Evolutionary conservation across 2,329 filamentous ascomycete species (phyloP).

Genomic region (Penicillium sp.): DNA sequence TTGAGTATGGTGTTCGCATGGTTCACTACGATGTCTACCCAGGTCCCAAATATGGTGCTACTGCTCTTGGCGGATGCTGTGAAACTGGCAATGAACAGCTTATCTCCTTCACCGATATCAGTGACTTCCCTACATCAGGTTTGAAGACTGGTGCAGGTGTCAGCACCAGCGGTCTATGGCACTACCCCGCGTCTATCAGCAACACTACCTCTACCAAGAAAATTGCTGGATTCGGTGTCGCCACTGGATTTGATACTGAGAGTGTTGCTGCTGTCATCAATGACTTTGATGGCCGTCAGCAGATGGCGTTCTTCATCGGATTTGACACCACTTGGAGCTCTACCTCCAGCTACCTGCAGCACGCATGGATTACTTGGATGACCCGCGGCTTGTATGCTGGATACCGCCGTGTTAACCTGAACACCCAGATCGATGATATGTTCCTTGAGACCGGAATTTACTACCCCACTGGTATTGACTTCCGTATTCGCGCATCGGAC

Average conservation of each 20-base stretch:
- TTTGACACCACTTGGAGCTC: slow-evolving; percentile 54
- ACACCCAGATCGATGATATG: slow-evolving; percentile 63
- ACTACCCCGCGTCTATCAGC: slow-evolving; percentile 58
- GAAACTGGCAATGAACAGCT: slow-evolving; percentile 50
- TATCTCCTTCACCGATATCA: slow-evolving; percentile 55
- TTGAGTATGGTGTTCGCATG: slow-evolving; percentile 59
- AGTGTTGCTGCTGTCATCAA: slow-evolving; percentile 61
- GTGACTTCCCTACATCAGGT: slow-evolving; percentile 55
- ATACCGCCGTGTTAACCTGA: slow-evolving; percentile 56
- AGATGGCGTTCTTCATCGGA: slow-evolving; percentile 62
- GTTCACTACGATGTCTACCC: slow-evolving; percentile 61
- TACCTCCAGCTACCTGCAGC: slow-evolving; percentile 59
- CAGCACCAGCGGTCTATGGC: slow-evolving; percentile 55
- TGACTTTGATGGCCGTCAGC: slow-evolving; percentile 55
- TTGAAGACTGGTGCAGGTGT: slow-evolving; percentile 52
- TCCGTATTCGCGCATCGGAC: slow-evolving; percentile 51
- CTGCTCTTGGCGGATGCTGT: slow-evolving; percentile 49
- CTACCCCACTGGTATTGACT: slow-evolving; percentile 48
- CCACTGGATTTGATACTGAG: slow-evolving; percentile 38
- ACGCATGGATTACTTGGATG: slow-evolving; percentile 63
- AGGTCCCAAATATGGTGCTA: slow-evolving; percentile 50
- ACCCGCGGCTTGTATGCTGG: slow-evolving; percentile 58
- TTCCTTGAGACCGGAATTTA: slow-evolving; percentile 56
- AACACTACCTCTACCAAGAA: slow-evolving; percentile 55
- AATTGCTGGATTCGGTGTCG: slow-evolving; percentile 55